These are phyloP conservation scores for Hypoxylon lienhwacheense DNA, from an alignment of 495 filamentous ascomycete genomes.

Conservation along the genomic window DNA sequence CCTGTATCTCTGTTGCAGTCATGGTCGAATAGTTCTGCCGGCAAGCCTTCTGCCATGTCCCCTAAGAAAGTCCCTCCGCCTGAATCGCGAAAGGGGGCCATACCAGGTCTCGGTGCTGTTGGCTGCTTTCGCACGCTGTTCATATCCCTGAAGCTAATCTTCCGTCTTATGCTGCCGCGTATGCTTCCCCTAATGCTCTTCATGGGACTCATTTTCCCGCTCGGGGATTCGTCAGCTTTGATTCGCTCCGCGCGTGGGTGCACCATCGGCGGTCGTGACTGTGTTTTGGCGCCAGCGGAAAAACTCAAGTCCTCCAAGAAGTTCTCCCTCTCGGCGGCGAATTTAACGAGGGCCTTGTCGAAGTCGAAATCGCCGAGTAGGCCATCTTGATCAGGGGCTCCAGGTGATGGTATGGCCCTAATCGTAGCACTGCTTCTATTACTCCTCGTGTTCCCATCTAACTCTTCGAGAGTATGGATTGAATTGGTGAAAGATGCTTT, in stretches of 20 bases:
- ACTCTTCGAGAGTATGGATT: constrained; percentile 62
- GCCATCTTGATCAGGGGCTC: constrained; percentile 31
- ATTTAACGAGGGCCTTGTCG: constrained; percentile 87
- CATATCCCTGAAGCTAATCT: constrained; percentile 90
- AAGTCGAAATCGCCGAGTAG: constrained; percentile 73
- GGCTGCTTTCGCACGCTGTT: constrained; percentile 91
- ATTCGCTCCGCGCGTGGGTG: constrained; percentile 80
- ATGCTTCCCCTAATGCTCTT: constrained; percentile 54
- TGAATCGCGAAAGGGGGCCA: constrained; percentile 44
- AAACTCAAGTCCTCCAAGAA: constrained; percentile 92
- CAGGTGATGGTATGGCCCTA: constrained; percentile 55
- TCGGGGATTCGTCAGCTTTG: constrained; percentile 67
- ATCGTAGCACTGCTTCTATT: constrained; percentile 90
- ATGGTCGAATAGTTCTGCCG: constrained; percentile 28
- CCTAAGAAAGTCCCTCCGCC: constrained; percentile 26
- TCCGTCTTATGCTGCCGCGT: constrained; percentile 77
- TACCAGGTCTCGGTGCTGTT: constrained; percentile 71
- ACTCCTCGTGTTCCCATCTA: constrained; percentile 67
- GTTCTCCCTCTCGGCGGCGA: constrained; percentile 88
- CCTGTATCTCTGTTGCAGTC: constrained; percentile 33
- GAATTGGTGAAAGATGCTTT: constrained; percentile 63
- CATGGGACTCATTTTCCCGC: constrained; percentile 51
- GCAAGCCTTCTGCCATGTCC: constrained; percentile 28
- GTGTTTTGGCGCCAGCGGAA: constrained; percentile 78
- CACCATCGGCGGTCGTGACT: constrained; percentile 67